Evolutionary conservation across 1,284 basidiomycete species (phyloP).

Genomic region (Apiotrichum laibachii): DNA sequence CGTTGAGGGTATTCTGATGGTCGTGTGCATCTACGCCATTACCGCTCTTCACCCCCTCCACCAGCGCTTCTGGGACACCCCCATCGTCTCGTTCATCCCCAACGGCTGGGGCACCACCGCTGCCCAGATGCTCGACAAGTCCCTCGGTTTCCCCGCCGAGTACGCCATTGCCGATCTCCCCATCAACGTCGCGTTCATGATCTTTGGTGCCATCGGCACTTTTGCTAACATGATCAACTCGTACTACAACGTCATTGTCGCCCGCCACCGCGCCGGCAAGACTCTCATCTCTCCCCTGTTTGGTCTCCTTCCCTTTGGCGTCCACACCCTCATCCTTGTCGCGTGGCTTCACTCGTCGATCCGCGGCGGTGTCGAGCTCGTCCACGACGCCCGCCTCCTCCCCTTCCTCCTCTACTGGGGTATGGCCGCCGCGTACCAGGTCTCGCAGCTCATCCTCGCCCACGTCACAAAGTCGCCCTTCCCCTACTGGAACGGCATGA

Average conservation of each 20-base stretch:
- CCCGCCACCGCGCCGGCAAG: conserved; percentile 54
- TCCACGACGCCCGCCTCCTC: conserved; percentile 64
- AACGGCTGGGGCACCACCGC: conserved; percentile 21
- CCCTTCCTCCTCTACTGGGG: conserved; percentile 91
- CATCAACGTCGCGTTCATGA: conserved; percentile 84
- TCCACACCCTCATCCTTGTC: conserved; percentile 68
- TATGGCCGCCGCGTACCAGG: conserved; percentile 63
- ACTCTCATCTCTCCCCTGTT: conserved; percentile 61
- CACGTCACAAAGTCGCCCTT: conserved; percentile 84
- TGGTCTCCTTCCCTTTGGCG: conserved; percentile 74
- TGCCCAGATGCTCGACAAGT: conserved; percentile 30
- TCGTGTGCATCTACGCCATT: conserved; percentile 72
- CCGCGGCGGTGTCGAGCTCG: conserved; percentile 52
- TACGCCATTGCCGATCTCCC: conserved; percentile 57
- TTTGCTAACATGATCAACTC: conserved; percentile 76
- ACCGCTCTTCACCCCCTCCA: conserved; percentile 62
- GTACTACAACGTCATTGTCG: conserved; percentile 72
- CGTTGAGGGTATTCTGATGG: conserved; percentile 91
- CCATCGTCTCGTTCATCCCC: conserved; percentile 36
- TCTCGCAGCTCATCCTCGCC: conserved; percentile 87
- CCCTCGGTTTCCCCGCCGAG: conserved; percentile 29
- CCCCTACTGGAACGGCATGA: conserved; percentile 82
- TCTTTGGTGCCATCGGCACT: conserved; percentile 71
- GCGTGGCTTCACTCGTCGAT: conserved; percentile 72
- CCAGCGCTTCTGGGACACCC: conserved; percentile 68